Evolutionary conservation across 192 early-diverging fungal species (phyloP).

Genomic region (Powellomyces hirtus): DNA sequence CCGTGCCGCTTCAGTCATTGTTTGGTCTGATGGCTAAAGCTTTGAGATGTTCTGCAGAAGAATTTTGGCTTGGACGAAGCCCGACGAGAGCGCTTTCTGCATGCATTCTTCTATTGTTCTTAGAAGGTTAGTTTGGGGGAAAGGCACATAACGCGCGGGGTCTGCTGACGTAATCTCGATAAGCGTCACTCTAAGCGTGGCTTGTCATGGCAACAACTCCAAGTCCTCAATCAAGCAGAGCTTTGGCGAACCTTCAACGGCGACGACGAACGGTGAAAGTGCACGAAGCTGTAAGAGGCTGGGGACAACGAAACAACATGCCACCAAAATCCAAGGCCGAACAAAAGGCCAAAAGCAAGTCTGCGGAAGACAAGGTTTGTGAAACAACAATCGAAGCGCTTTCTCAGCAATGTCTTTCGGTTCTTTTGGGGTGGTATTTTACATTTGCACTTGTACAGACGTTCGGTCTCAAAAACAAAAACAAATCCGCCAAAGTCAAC

Average conservation of each 20-base stretch:
- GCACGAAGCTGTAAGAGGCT: too few species aligned
- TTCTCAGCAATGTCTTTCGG: background rate
- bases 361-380: slow-evolving; percentile 17
- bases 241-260: background rate
- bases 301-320: too few species aligned
- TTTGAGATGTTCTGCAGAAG: too few species aligned
- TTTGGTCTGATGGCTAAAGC: background rate
- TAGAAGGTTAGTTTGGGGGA: background rate
- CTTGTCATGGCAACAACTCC: too few species aligned
- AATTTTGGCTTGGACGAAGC: too few species aligned
- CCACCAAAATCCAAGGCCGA: slow-evolving; percentile 20
- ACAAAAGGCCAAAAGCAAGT: slow-evolving; percentile 14
- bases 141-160: background rate
- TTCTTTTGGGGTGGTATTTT: background rate
- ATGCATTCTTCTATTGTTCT: background rate
- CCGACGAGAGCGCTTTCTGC: background rate
- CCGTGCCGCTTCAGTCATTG: background rate
- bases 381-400: background rate
- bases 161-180: too few species aligned
- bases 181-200: too few species aligned
- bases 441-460: slow-evolving; percentile 52
- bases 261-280: too few species aligned
- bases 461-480: slow-evolving; percentile 99
- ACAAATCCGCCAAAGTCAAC: slow-evolving; percentile 87
- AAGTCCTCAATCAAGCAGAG: too few species aligned